Evolutionary conservation across 371 early-diverging fungal species (phyloP).

Genomic region (Capillidium heterosporum): DNA sequence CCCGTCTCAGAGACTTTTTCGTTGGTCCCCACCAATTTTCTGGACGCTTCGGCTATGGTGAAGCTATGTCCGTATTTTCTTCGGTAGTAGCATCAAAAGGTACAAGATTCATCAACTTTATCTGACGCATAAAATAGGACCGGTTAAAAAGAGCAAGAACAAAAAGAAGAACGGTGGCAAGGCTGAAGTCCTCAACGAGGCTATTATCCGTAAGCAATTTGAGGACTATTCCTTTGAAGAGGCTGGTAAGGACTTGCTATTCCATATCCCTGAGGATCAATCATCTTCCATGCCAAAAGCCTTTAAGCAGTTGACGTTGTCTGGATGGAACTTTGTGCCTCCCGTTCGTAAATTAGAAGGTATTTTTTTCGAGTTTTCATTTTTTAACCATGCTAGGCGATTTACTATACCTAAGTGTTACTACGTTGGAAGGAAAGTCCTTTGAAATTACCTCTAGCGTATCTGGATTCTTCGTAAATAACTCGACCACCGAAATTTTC

Average conservation of each 20-base stretch:
- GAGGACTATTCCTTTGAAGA: slow-evolving; percentile 27
- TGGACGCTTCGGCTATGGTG: neutral
- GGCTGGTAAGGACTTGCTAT: slow-evolving; percentile 26
- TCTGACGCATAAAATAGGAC: neutral
- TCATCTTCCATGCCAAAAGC: slow-evolving; percentile 38
- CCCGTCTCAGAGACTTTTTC: slow-evolving; percentile 67
- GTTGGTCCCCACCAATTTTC: slow-evolving; percentile 17
- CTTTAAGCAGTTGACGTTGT: slow-evolving; percentile 52
- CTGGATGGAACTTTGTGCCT: slow-evolving; percentile 87
- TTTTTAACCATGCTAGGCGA: slow-evolving; percentile 23
- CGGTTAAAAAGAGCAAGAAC: neutral
- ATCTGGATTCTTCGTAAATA: slow-evolving; percentile 77
- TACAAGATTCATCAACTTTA: neutral
- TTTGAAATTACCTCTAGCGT: slow-evolving; percentile 68
- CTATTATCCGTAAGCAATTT: slow-evolving; percentile 13
- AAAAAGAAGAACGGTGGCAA: slow-evolving; percentile 15
- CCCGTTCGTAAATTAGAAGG: slow-evolving; percentile 52
- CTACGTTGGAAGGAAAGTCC: slow-evolving; percentile 62
- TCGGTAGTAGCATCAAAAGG: neutral
- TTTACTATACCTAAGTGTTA: slow-evolving; percentile 61
- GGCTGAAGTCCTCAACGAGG: neutral
- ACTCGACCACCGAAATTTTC: slow-evolving; percentile 50
- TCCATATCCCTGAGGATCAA: slow-evolving; percentile 31
- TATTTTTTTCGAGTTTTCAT: neutral
- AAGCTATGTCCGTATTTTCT: neutral